Percentiles rank a stretch among this genome's conserved stretches.
Conservation (phyloP, 2,329 filamentous ascomycete genomes). For the Epichloe elymi region DNA sequence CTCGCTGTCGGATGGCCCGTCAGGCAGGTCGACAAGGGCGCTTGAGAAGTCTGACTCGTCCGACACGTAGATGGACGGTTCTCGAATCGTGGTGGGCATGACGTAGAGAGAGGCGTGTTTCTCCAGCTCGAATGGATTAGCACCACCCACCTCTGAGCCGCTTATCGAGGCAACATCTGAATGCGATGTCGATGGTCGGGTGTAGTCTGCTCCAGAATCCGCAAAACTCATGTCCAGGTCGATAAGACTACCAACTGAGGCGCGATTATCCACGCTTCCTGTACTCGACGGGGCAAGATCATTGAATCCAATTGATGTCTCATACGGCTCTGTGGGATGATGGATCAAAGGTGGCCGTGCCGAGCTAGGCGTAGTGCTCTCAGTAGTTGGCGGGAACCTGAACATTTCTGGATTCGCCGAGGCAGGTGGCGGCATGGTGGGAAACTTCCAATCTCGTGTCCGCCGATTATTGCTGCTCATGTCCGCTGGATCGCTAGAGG, state of each 20-base stretch:
- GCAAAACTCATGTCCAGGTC: conserved; percentile 43
- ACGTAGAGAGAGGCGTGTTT: conserved; percentile 45
- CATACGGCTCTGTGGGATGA: conserved; percentile 37
- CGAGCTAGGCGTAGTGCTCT: conserved; percentile 13
- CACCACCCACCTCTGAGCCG: conserved; percentile 41
- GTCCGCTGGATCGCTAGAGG: conserved; percentile 46
- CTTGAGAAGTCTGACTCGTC: conserved; percentile 41
- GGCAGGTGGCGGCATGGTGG: conserved; percentile 35
- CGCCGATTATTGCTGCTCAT: conserved; percentile 33
- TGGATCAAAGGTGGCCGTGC: conserved; percentile 34
- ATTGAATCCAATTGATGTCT: conserved; percentile 27
- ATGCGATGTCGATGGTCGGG: conserved; percentile 45
- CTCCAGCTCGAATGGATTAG: conserved; percentile 50
- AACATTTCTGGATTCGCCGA: conserved; percentile 41
- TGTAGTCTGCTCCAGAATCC: conserved; percentile 35
- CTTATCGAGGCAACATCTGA: conserved; percentile 43
- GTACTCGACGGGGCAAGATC: conserved; percentile 26
- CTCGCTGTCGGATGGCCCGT: conserved; percentile 6
- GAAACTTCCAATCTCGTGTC: conserved; percentile 46
- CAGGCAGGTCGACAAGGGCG: conserved; percentile 18
- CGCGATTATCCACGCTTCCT: conserved; percentile 23
- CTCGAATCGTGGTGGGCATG: conserved; percentile 27
- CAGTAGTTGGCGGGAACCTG: conserved; percentile 33
- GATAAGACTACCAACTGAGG: conserved; percentile 34
- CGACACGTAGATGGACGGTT: conserved; percentile 48